Base-by-base conservation (phyloP, 1,139 yeast species). In the Torulaspora globosa region DNA sequence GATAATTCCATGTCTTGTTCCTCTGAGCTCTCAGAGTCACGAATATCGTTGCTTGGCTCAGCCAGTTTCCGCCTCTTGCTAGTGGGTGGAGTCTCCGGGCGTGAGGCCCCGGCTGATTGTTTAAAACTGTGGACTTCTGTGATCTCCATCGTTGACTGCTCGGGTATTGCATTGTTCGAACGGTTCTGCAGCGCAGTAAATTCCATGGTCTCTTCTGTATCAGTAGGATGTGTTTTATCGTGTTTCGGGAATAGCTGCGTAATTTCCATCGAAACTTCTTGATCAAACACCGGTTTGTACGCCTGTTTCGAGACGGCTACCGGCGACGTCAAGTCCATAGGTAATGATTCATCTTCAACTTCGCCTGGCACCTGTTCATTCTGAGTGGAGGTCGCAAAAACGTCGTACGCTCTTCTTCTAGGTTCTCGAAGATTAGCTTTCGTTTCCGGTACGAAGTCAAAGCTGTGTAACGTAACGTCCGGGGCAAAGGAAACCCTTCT, bases 401-500 rank as follows among this genome's bases (percentile, higher is more conserved):
- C 52, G 54, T 44, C 55, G 45, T 41, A 43, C 21, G 24, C 52
- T 28, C 46, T 48, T 36, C 60, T 36, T 36, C 60, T 49, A 2
- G 60, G 60, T 47, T 72, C 73, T 46, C 76, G 60, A 49, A 74
- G 56, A 47, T 66, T 66, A 5, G 62, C 56, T 26, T 56, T 54
- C 19, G 52, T 55, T 29, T 53, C 59, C 1, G 78, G 75, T 5
- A 76, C 68, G 48, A 75, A 65, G 50, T 77, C 80, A 46, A 82
- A 78, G 55, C 80, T 81, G 62, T 82, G 88, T 30, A 83, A 66
- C 0, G 88, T 82, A 0, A 82, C 89, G 56, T 82, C 89, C 1
- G 87, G 87, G 1, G 88, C 87, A 69, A 83, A 83, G 1, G 87
- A 81, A 0, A 83, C 89, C 30, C 89, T 65, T 54, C 89, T 67